Evolutionary conservation across 2,329 filamentous ascomycete species (phyloP).

Genomic region (Scopulariopsis brevicaulis): DNA sequence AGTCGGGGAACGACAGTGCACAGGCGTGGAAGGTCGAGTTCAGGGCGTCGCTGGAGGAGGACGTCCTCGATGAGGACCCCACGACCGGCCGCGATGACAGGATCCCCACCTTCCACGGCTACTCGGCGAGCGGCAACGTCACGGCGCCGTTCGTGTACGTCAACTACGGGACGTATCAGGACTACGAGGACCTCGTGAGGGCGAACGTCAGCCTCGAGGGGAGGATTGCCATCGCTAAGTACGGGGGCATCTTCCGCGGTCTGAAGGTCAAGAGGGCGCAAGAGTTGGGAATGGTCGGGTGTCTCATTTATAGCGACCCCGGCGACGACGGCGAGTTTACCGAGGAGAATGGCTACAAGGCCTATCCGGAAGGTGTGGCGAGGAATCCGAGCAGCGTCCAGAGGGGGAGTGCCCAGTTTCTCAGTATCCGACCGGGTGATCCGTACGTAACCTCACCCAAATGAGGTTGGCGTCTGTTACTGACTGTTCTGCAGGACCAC

Average conservation of each 20-base stretch:
- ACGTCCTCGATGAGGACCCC: conserved; percentile 71
- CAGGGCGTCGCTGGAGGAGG: conserved; percentile 73
- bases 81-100: conserved; percentile 62
- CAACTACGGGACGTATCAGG: conserved; percentile 80
- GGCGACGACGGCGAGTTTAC: conserved; percentile 78
- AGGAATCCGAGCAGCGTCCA: conserved; percentile 84
- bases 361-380: conserved; percentile 79
- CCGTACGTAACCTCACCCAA: conserved; percentile 33
- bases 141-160: conserved; percentile 79
- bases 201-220: conserved; percentile 67
- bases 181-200: conserved; percentile 70
- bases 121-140: conserved; percentile 85
- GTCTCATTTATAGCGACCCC: conserved; percentile 76
- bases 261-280: conserved; percentile 89
- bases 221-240: conserved; percentile 79
- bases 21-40: conserved; percentile 53
- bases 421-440: conserved; percentile 60
- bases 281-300: conserved; percentile 80
- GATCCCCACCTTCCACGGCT: conserved; percentile 88
- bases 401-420: conserved; percentile 73
- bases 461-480: neutral
- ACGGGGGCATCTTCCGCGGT: conserved; percentile 78
- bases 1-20: conserved; percentile 17
- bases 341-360: conserved; percentile 65
- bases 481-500: conserved; percentile 47